These are phyloP conservation scores for Ruellia speciosa DNA, from an alignment of 305 asterid species.

Conservation along the genomic window DNA sequence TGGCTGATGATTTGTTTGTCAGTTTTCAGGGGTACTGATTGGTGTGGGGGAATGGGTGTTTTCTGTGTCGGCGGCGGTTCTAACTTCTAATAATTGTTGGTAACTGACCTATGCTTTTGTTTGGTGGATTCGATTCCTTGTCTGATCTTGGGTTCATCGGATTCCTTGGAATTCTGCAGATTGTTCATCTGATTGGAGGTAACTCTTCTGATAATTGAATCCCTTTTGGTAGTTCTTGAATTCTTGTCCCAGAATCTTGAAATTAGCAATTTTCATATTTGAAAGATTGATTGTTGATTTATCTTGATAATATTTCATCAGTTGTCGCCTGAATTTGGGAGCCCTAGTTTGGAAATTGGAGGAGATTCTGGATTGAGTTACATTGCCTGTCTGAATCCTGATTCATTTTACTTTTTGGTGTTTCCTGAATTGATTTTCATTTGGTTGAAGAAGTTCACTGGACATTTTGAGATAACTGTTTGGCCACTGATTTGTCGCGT, in stretches of 20 bases:
- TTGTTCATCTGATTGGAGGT: constrained; percentile 51
- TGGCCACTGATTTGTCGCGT: neutral
- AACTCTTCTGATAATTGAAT: constrained; percentile 16
- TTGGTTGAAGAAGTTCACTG: neutral
- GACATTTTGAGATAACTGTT: constrained; percentile 7
- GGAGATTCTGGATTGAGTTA: neutral
- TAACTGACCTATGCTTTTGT: constrained; percentile 37
- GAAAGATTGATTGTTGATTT: constrained; percentile 16
- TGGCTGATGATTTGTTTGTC: constrained; percentile 17
- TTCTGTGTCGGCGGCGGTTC: constrained; percentile 34
- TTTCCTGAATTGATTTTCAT: constrained; percentile 6
- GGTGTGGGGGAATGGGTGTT: constrained; percentile 32
- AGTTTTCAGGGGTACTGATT: constrained; percentile 19
- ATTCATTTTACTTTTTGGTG: constrained; percentile 7
- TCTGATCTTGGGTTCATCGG: constrained; percentile 55
- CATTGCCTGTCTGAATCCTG: constrained; percentile 16
- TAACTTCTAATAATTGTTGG: constrained; percentile 25
- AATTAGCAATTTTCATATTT: neutral
- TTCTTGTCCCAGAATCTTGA: neutral
- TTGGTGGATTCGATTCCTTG: constrained; percentile 39
- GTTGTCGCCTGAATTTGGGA: neutral
- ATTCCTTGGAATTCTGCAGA: constrained; percentile 50
- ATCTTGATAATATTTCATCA: constrained; percentile 1
- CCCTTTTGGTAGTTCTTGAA: no score
- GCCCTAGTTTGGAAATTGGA: constrained; percentile 12